Conservation (phyloP, 1,139 yeast species). For the Insectozyma bohioensis region DNA sequence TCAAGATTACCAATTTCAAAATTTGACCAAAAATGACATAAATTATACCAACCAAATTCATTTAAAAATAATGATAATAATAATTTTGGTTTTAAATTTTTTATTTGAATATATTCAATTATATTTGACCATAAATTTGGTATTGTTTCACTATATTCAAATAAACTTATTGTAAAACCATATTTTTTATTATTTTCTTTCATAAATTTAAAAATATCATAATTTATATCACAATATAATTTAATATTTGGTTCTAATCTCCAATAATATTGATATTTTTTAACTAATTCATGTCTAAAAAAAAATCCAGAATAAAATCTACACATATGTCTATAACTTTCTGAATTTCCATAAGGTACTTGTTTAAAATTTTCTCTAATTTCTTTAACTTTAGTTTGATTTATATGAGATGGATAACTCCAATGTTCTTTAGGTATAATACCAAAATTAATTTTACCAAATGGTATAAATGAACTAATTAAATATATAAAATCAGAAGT, state of each 20-base stretch:
- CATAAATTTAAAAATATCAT: constrained; percentile 32
- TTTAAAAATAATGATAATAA: constrained; percentile 12
- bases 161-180: constrained; percentile 29
- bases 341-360: constrained; percentile 29
- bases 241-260: constrained; percentile 34
- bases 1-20: constrained; percentile 36
- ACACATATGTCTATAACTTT: constrained; percentile 40
- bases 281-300: constrained; percentile 29
- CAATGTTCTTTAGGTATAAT: constrained; percentile 29
- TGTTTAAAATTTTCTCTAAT: constrained; percentile 13
- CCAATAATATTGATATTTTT: constrained; percentile 36
- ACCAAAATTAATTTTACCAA: constrained; percentile 30
- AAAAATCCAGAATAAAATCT: constrained; percentile 36
- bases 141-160: constrained; percentile 35
- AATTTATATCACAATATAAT: constrained; percentile 27
- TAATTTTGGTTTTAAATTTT: constrained; percentile 16
- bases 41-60: constrained; percentile 26
- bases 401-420: constrained; percentile 32
- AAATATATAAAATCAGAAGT: constrained; percentile 23
- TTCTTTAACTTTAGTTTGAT: constrained; percentile 21
- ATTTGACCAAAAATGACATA: constrained; percentile 43
- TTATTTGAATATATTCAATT: constrained; percentile 17
- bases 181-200: constrained; percentile 20
- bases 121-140: constrained; percentile 32
- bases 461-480: constrained; percentile 21